Evolutionary conservation across 108 stramenopile genomes (phyloP), one percentile per base, ranked within the genome.

Genomic region (Cyclotella distinguenda): DNA sequence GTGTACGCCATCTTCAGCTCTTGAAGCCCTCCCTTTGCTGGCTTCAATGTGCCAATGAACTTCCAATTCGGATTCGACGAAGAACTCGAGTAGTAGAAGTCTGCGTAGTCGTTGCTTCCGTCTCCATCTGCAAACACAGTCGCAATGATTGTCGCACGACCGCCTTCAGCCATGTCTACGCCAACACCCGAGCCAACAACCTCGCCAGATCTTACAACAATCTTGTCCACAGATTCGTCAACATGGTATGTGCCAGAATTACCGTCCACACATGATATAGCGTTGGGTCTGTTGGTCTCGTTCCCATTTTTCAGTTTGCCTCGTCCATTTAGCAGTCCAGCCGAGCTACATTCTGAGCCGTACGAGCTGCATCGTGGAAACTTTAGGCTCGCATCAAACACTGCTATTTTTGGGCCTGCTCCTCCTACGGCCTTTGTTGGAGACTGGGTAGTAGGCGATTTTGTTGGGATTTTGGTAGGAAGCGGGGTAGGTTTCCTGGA

Each of bases 41-140:
- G 66, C 28, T 28, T 6, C 23, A 19, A 25, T 38, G 56, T 68
- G 4, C 56, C 66, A 49, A 68, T 68, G 55, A 16, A 58, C 5
- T 12, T 0, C 66, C 66, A 68, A 4, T 19, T 6, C 38, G 63
- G 49, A 51, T 50, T 51, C 4, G 33, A 44, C 11, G 59, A 16
- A 43, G 60, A 58, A 42, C 38, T 33, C 1, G 68, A 30, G 35
- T 70, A 70, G 39, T 58, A 70, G 25, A 70, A 70, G 46, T 70
- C 68, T 12, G 68, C 68, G 11, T 15, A 42, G 34, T 70, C 59
- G 16, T n/a, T 62, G 16, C 15, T 7, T 1, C 68, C 68, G 42
- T 8, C 25, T 0, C 35, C 15, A 55, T 48, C 60, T 13, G 59
- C 36, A 56, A 26, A 55, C 4, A 60, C 58, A 26, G 47, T 48